These are phyloP conservation scores for Aspergillus sp. DNA, from an alignment of 2,329 filamentous ascomycete genomes.

Conservation along the genomic window DNA sequence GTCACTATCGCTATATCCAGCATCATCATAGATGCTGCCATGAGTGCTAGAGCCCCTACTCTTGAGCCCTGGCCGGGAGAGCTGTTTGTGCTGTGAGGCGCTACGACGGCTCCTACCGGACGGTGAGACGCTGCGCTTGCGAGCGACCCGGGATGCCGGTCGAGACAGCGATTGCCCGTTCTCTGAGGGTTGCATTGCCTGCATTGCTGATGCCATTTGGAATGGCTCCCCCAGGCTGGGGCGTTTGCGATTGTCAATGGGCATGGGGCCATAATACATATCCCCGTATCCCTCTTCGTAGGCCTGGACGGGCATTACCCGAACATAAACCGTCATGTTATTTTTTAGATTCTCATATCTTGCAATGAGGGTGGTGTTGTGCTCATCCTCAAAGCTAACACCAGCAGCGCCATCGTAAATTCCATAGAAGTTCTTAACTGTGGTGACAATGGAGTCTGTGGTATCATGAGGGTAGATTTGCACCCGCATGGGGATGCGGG, in stretches of 20 bases:
- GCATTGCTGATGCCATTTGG: slow-evolving; percentile 59
- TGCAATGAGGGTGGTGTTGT: slow-evolving; percentile 88
- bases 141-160: slow-evolving; percentile 68
- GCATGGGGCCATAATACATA: slow-evolving; percentile 47
- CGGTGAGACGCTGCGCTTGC: slow-evolving; percentile 77
- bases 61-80: slow-evolving; percentile 67
- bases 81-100: slow-evolving; percentile 71
- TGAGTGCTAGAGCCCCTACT: slow-evolving; percentile 63
- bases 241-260: slow-evolving; percentile 55
- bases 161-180: slow-evolving; percentile 64
- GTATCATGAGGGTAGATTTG: slow-evolving; percentile 95
- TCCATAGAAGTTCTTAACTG: slow-evolving; percentile 98
- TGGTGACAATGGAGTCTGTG: slow-evolving; percentile 95
- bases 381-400: slow-evolving; percentile 90
- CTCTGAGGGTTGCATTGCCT: slow-evolving; percentile 53
- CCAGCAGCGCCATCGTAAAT: slow-evolving; percentile 81
- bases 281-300: slow-evolving; percentile 49
- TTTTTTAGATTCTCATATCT: slow-evolving; percentile 93
- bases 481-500: slow-evolving; percentile 65
- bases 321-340: slow-evolving; percentile 90
- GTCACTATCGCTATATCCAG: slow-evolving; percentile 85
- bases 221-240: slow-evolving; percentile 64
- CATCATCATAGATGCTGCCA: slow-evolving; percentile 66
- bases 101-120: slow-evolving; percentile 72
- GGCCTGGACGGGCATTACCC: slow-evolving; percentile 66